Evolutionary conservation across 2,329 filamentous ascomycete genomes (phyloP), one percentile per base, ranked within the genome.

Genomic region (Exophiala dermatitidis): DNA sequence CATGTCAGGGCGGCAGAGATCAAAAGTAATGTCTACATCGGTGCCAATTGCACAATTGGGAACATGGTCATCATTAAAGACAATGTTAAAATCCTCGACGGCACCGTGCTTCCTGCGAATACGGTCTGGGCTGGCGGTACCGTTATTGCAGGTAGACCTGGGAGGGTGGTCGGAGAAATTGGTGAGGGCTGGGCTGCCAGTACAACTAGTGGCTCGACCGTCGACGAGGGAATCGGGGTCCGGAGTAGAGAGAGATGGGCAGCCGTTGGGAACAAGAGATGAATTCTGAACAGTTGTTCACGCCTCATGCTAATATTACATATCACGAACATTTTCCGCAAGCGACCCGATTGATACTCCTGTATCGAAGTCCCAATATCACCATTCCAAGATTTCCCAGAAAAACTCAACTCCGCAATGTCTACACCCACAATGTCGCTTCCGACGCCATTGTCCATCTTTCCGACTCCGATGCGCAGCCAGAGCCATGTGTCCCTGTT

Each of bases 111-210:
- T 4, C 87, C 93, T 1, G 77, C 86, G 0, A 86, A 89, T 56
- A 95, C 94, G 84, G 88, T 97, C 28, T 86, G 97, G 51, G 90
- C 91, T 1, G 90, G 89, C 66, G 95, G 93, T 68, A 90, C 85
- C 51, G 81, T 97, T 51, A 90, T 98, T n/a, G 91, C 85, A 0
- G 90, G 90, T 0, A 76, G 81, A 65, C 90, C 90, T 1, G 90
- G 84, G 0, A 77, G 85, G 52, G 85, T 95, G 45, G 79, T 95
- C 3, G 89, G 87, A 1, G 89, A 95, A 72, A 78, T 94, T 1
- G 60, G 73, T 54, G 71, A 73, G 59, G 69, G 76, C 58, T 71
- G 76, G 70, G 72, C 71, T n/a, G 53, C 56, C 29, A 52, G 53
- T 28, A 47, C 34, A 19, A 53, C 50, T 6, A 53, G 46, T 38